Evolutionary conservation across 352 stramenopile species (phyloP).

Genomic region (Pythium volutum): DNA sequence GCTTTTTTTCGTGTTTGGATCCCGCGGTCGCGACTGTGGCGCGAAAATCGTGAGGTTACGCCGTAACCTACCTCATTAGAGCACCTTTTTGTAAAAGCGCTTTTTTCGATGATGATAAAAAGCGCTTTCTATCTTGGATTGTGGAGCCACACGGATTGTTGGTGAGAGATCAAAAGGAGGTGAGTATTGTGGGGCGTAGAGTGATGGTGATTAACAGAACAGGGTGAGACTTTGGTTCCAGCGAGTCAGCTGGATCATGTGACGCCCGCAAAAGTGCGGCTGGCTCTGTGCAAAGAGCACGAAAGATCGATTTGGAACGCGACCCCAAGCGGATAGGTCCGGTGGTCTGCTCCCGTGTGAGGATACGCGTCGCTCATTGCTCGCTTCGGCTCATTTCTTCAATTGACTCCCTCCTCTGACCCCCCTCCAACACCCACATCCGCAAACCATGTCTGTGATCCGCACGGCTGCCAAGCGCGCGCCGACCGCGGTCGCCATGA

Average conservation of each 20-base stretch:
- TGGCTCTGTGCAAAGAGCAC: constrained; percentile 10
- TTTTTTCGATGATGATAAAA: not conserved
- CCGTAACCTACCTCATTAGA: no score
- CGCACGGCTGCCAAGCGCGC: constrained; percentile 37
- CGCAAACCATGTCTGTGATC: constrained; percentile 25
- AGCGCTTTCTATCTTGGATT: constrained; percentile 12
- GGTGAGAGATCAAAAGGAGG: not conserved
- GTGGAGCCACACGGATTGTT: not conserved
- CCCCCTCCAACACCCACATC: not conserved
- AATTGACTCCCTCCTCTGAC: not conserved
- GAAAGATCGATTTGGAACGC: constrained; percentile 17
- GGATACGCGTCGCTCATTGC: not conserved
- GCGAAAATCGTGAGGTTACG: no score
- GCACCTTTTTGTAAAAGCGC: not conserved
- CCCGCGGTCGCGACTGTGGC: not conserved
- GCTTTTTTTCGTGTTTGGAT: not conserved
- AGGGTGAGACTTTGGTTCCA: constrained; percentile 9
- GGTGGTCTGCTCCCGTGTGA: constrained; percentile 6
- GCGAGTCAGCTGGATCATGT: constrained; percentile 8
- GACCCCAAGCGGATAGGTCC: not conserved
- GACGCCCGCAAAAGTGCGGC: not conserved
- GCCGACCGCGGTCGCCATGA: constrained; percentile 83
- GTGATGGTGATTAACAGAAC: not conserved
- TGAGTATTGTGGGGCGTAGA: not conserved
- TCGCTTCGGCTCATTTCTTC: not conserved